Percentiles rank a stretch among this genome's conserved stretches.
These are phyloP conservation scores for Xylaria sp. DNA, from an alignment of 495 filamentous ascomycete genomes.

Conservation along the genomic window DNA sequence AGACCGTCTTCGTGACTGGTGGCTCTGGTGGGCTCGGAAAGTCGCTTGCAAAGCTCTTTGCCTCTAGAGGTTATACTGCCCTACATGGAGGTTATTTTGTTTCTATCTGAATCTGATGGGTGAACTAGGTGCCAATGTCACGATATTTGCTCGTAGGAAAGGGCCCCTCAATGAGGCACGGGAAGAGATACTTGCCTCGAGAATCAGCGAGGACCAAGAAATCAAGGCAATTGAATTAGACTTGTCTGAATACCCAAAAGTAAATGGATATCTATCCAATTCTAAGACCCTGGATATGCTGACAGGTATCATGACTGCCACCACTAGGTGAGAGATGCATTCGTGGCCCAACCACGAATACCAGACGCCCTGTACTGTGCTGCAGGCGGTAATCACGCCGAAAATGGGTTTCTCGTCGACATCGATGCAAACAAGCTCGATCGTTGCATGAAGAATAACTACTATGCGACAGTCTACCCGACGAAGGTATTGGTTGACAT, in stretches of 20 bases:
- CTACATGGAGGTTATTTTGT: neutral
- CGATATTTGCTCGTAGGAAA: neutral
- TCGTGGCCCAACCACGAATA: neutral
- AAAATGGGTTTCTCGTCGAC: constrained; percentile 48
- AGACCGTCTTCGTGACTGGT: neutral
- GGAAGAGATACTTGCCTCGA: neutral
- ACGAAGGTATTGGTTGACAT: neutral
- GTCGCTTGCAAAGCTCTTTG: neutral
- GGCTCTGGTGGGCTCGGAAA: neutral
- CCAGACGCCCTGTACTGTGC: constrained; percentile 39
- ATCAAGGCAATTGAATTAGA: neutral
- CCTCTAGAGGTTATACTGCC: neutral
- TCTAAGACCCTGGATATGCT: no score
- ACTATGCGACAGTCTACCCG: neutral
- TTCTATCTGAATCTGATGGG: neutral
- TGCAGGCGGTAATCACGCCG: constrained; percentile 44
- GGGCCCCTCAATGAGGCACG: neutral
- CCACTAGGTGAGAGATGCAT: neutral
- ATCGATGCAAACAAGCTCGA: constrained; percentile 39
- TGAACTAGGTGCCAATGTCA: neutral
- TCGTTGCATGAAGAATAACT: neutral
- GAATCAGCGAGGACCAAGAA: neutral
- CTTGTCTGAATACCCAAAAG: neutral
- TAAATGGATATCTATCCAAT: neutral
- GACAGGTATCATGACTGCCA: no score